phyloP scores from a whole-genome alignment of 2,329 filamentous ascomycete species.

The Pseudogymnoascus sp. region DNA sequence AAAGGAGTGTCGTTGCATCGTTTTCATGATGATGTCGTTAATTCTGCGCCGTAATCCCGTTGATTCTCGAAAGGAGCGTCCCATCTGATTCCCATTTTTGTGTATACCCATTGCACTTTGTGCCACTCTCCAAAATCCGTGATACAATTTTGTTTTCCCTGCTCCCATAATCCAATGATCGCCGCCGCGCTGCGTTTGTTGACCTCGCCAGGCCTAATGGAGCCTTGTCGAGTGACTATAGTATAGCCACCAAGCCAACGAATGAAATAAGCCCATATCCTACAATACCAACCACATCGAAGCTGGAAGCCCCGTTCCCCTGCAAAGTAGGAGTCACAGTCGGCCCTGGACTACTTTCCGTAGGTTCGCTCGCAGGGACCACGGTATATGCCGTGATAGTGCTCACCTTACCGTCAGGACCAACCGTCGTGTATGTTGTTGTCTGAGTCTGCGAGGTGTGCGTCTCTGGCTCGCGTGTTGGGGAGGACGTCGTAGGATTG shows the following conservation, averaged over 20 bases:
- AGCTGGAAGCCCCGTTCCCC: background rate
- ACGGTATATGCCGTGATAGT: background rate
- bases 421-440: background rate
- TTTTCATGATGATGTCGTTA: constrained; percentile 1
- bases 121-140: background rate
- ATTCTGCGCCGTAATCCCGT: background rate
- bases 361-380: background rate
- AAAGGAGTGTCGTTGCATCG: constrained; percentile 1
- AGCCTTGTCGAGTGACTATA: background rate
- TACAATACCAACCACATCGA: background rate
- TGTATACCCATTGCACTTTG: background rate
- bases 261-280: background rate
- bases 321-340: background rate
- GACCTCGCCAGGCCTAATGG: background rate
- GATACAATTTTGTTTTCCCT: background rate
- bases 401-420: background rate
- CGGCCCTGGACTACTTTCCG: background rate
- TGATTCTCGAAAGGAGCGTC: background rate
- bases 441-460: background rate
- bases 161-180: background rate
- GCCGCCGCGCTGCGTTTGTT: background rate
- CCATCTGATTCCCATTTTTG: background rate
- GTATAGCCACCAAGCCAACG: background rate
- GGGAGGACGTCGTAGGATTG: background rate
- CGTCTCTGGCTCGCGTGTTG: background rate